Evolutionary conservation across 2,329 filamentous ascomycete genomes (phyloP).

Genomic region (Fusarium robinianum): DNA sequence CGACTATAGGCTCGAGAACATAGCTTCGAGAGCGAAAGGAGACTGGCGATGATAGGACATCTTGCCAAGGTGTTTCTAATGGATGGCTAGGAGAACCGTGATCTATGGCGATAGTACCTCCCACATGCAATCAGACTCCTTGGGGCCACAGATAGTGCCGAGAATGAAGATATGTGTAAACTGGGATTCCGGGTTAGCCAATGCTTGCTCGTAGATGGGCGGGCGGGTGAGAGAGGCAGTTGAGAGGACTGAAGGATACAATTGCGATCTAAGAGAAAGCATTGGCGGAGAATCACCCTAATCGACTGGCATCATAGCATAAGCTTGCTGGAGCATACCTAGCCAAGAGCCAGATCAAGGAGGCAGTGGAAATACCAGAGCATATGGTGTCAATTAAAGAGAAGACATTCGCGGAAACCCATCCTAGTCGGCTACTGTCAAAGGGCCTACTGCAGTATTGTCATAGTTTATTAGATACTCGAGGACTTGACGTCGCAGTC

Average conservation of each 20-base stretch:
- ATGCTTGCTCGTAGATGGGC: background rate
- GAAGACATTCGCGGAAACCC: background rate
- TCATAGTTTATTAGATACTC: too few species aligned
- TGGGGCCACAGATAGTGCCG: too few species aligned
- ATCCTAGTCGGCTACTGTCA: background rate
- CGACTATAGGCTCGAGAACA: slow-evolving; percentile 34
- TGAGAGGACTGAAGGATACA: slow-evolving; percentile 4
- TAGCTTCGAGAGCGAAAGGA: background rate
- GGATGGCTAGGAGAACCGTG: slow-evolving; percentile 4
- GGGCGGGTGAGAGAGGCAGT: slow-evolving; percentile 2
- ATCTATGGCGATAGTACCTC: slow-evolving; percentile 16
- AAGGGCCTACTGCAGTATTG: too few species aligned
- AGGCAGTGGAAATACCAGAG: slow-evolving; percentile 3
- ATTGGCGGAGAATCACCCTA: background rate
- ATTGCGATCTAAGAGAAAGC: background rate
- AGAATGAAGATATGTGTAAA: accelerated
- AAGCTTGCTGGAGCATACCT: background rate
- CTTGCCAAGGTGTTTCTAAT: background rate
- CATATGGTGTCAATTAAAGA: background rate
- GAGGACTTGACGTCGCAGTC: too few species aligned
- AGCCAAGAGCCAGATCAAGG: background rate
- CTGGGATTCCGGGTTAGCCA: background rate
- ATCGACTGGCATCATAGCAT: background rate
- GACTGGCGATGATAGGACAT: background rate
- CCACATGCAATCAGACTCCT: slow-evolving; percentile 13